phyloP scores from a whole-genome alignment of 192 early-diverging fungal species.

The Coemansia javaensis region DNA sequence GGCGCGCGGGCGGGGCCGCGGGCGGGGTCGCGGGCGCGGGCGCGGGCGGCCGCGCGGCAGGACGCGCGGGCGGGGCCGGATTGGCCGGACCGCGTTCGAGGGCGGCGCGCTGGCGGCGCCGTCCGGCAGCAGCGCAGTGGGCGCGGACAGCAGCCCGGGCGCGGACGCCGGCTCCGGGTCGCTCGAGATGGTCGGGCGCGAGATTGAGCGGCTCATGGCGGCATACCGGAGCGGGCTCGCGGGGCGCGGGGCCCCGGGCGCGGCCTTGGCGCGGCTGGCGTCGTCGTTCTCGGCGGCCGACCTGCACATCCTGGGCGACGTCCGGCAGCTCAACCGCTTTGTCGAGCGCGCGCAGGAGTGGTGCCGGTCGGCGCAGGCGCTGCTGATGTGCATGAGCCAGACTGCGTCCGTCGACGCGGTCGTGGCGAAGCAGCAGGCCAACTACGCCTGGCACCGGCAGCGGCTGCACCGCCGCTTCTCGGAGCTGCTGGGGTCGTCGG shows the following conservation, averaged over 20 bases:
- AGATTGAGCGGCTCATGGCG: slow-evolving; percentile 28
- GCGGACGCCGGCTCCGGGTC: neutral
- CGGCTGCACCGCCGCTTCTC: slow-evolving; percentile 25
- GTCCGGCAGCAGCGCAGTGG: no score
- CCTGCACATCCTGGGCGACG: slow-evolving; percentile 31
- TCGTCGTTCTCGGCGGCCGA: slow-evolving; percentile 7
- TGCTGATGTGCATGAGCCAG: slow-evolving; percentile 28
- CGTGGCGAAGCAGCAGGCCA: slow-evolving; percentile 15
- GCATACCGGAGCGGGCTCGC: neutral
- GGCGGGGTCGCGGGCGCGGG: slow-evolving; percentile 4
- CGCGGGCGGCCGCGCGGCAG: slow-evolving; percentile 10
- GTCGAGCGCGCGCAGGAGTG: slow-evolving; percentile 40
- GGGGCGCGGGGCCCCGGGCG: neutral
- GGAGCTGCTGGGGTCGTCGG: slow-evolving; percentile 1
- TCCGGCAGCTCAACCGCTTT: slow-evolving; percentile 46
- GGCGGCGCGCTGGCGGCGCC: no score
- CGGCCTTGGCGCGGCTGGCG: neutral
- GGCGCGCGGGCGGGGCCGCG: slow-evolving; percentile 6
- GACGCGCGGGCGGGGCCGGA: neutral
- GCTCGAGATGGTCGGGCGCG: slow-evolving; percentile 12
- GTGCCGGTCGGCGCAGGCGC: slow-evolving; percentile 39
- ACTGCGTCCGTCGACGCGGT: slow-evolving; percentile 14
- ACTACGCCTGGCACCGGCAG: slow-evolving; percentile 30
- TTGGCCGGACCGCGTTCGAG: no score
- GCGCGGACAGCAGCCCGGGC: slow-evolving; percentile 1